Evolutionary conservation across 2,329 filamentous ascomycete genomes (phyloP), one percentile per base, ranked within the genome.

Genomic region (Hansfordia pulvinata): DNA sequence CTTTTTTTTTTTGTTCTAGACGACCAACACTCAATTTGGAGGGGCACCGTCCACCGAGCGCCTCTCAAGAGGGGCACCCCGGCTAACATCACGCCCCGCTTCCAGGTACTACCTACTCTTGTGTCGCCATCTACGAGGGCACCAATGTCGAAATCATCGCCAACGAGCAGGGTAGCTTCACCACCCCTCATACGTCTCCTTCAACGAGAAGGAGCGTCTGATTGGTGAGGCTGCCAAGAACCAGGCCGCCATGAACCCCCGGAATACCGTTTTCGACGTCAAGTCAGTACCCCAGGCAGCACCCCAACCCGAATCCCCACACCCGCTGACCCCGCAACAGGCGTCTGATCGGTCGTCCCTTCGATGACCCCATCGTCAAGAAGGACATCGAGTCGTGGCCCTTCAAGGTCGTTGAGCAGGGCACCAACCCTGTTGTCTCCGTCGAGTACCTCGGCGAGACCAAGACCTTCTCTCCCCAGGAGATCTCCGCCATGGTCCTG

Each of bases 161-260:
- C 79, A 96, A 96, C 68, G 88, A 96, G 75, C 88, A 96, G 77
- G 88, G 88, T 73, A 86, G 76, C 66, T 93, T 93, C 68, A 96
- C 90, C 54, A 96, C 90, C 39, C 90, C 44, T 96, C 90, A 31
- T 98, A 94, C 71, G 90, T 98, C 56, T 93, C 84, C 49, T 98
- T 98, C 76, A 94, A 85, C 56, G 78, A 88, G 51, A 84, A 93
- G 69, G 90, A 98, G 74, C 86, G 90, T 62, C 69, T 98, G 65
- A 96, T 96, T 54, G 90, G 90, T 70, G 90, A 96, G 74, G 88
- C 90, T 35, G 90, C 90, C 54, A 98, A 96, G 82, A 98, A 98
- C 73, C 86, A 94, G 76, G 90, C 88, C 54, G 88, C 90, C 52
- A 93, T 96, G 84, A 98, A 98, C 82, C 90, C 90, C 38, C 62